Conservation (phyloP, 208 protist genomes). For the Leishmania mexicana region DNA sequence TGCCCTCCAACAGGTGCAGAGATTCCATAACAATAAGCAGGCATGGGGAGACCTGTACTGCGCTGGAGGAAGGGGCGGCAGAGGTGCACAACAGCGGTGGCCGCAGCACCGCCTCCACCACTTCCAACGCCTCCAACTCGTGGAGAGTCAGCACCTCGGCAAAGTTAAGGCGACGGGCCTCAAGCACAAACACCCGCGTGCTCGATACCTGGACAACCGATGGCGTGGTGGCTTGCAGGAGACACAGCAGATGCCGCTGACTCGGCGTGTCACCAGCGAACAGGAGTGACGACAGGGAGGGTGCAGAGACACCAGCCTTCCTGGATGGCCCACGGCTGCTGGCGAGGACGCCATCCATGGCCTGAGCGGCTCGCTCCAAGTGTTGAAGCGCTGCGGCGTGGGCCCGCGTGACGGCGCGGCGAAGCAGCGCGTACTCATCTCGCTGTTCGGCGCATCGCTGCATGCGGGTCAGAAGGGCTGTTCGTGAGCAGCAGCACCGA, state of each 20-base stretch:
- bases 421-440: constrained; percentile 26
- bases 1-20: constrained; percentile 47
- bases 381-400: constrained; percentile 13
- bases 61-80: background rate
- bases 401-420: constrained; percentile 10
- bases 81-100: constrained; percentile 20
- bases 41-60: constrained; percentile 10
- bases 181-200: constrained; percentile 24
- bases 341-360: background rate
- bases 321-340: background rate
- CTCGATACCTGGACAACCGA: constrained; percentile 10
- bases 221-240: constrained; percentile 19
- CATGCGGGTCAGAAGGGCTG: background rate
- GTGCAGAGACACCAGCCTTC: background rate
- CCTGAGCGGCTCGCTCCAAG: constrained; percentile 1
- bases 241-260: constrained; percentile 17
- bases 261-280: constrained; percentile 20
- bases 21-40: constrained; percentile 47
- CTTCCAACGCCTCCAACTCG: constrained; percentile 49
- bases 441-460: constrained; percentile 5
- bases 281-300: constrained; percentile 8
- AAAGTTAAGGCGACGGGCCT: constrained; percentile 47
- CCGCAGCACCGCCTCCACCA: constrained; percentile 34
- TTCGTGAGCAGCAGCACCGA: background rate
- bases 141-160: constrained; percentile 48